Evolutionary conservation across 306 rosid species (phyloP).

Genomic region (Glycine tomentella): DNA sequence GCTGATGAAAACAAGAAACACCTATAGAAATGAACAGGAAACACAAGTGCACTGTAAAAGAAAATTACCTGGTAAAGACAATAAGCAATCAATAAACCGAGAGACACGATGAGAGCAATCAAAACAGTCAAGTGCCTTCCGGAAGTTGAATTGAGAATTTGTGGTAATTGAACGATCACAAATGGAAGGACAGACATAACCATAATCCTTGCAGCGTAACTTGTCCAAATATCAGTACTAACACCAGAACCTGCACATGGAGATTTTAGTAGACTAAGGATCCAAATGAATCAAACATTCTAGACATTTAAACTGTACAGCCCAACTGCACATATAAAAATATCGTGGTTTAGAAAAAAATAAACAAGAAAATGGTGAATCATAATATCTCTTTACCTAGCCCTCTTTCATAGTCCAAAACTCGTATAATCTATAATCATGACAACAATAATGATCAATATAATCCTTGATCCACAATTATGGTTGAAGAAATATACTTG

Average conservation of each 20-base stretch:
- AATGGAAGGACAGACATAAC: conserved; percentile 79
- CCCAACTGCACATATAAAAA: background rate
- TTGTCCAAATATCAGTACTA: conserved; percentile 95
- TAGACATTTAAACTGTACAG: conserved; percentile 2
- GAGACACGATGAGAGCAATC: conserved; percentile 76
- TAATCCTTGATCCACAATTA: conserved; percentile 14
- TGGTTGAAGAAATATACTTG: conserved; percentile 6
- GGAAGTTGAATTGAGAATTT: conserved; percentile 71
- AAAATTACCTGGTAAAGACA: conserved; percentile 81
- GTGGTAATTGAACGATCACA: conserved; percentile 87
- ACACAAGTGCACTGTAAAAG: conserved; percentile 13
- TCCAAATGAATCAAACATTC: conserved; percentile 36
- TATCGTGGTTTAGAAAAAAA: conserved; percentile 25
- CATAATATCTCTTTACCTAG: conserved; percentile 16
- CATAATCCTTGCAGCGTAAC: conserved; percentile 90
- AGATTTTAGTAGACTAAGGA: conserved; percentile 28
- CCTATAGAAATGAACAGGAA: background rate
- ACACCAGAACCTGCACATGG: conserved; percentile 87
- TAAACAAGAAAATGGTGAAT: conserved; percentile 12
- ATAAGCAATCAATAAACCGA: conserved; percentile 62
- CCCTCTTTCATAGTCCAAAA: conserved; percentile 31
- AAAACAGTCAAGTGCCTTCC: conserved; percentile 80
- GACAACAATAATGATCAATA: conserved; percentile 4
- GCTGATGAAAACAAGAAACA: background rate
- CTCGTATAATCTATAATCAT: background rate